Evolutionary conservation across 495 filamentous ascomycete genomes (phyloP).

Genomic region (Penicillium samsonianum): DNA sequence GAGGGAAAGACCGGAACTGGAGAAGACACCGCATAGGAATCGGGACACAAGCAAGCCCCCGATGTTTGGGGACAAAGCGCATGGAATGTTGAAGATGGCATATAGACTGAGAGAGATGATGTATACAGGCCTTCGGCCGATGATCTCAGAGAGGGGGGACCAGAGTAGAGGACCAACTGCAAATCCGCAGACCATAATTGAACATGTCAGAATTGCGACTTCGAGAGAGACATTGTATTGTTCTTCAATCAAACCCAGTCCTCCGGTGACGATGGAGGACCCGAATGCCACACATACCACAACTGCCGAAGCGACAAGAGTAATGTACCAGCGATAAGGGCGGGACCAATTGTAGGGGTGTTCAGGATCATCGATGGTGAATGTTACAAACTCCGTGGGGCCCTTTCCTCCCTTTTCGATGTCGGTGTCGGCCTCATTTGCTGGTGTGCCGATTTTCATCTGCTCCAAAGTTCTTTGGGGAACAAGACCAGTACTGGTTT

Average conservation of each 20-base stretch:
- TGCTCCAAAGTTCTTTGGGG: constrained; percentile 30
- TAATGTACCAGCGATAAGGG: constrained; percentile 60
- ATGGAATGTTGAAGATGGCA: constrained; percentile 58
- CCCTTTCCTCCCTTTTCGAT: constrained; percentile 27
- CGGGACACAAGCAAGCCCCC: constrained; percentile 55
- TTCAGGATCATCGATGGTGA: constrained; percentile 45
- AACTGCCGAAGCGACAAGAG: constrained; percentile 51
- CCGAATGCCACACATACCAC: constrained; percentile 59
- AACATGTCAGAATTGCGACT: constrained; percentile 58
- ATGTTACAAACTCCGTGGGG: constrained; percentile 31
- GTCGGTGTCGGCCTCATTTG: constrained; percentile 12
- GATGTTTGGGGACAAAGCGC: constrained; percentile 58
- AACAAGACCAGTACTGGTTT: constrained; percentile 35
- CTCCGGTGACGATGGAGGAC: constrained; percentile 62
- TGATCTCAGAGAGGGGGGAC: constrained; percentile 74
- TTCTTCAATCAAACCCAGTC: constrained; percentile 55
- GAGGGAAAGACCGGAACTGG: constrained; percentile 60
- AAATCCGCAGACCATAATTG: constrained; percentile 45
- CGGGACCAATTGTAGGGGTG: constrained; percentile 57
- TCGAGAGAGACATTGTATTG: constrained; percentile 64
- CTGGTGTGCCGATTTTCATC: constrained; percentile 20
- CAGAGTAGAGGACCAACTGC: constrained; percentile 55
- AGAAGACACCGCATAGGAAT: constrained; percentile 62
- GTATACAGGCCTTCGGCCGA: constrained; percentile 62
- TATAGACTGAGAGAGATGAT: constrained; percentile 54